A percentile compares a stretch with the other conserved stretches of the same genome.
Evolutionary conservation across 2,329 filamentous ascomycete species (phyloP).

Genomic region (Fusarium odoratissimum): DNA sequence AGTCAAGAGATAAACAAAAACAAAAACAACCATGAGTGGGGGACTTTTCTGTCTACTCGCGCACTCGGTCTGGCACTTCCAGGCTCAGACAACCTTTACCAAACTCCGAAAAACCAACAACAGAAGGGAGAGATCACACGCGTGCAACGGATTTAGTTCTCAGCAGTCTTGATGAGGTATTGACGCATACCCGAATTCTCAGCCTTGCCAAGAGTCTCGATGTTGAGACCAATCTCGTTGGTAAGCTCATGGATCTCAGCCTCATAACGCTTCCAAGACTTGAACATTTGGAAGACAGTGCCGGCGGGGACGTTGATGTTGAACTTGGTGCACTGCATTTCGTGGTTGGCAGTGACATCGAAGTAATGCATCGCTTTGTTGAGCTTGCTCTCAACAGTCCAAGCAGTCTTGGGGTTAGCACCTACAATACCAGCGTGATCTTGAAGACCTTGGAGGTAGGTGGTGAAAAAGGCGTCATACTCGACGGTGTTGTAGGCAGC

Average conservation of each 20-base stretch:
- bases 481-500: conserved; percentile 31
- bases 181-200: conserved; percentile 38
- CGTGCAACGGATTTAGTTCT: neutral
- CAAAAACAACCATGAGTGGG: neutral
- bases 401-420: conserved; percentile 1
- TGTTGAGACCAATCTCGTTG: conserved; percentile 15
- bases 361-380: conserved; percentile 38
- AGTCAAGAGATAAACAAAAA: neutral
- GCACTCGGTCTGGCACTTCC: neutral
- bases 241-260: conserved; percentile 22
- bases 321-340: conserved; percentile 29
- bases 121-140: neutral
- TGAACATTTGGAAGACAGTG: conserved; percentile 36
- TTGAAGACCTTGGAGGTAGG: conserved; percentile 31
- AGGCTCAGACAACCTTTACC: neutral
- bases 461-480: conserved; percentile 30
- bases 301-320: neutral
- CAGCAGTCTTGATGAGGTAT: conserved; percentile 11
- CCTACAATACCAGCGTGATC: conserved; percentile 21
- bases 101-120: neutral
- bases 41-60: neutral
- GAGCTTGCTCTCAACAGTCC: conserved; percentile 18
- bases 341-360: conserved; percentile 18
- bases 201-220: conserved; percentile 39
- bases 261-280: conserved; percentile 42